Percentiles rank a stretch among this genome's conserved stretches.
These are phyloP conservation scores for Colletotrichum kahawae DNA, from an alignment of 2,329 filamentous ascomycete species.

Conservation along the genomic window DNA sequence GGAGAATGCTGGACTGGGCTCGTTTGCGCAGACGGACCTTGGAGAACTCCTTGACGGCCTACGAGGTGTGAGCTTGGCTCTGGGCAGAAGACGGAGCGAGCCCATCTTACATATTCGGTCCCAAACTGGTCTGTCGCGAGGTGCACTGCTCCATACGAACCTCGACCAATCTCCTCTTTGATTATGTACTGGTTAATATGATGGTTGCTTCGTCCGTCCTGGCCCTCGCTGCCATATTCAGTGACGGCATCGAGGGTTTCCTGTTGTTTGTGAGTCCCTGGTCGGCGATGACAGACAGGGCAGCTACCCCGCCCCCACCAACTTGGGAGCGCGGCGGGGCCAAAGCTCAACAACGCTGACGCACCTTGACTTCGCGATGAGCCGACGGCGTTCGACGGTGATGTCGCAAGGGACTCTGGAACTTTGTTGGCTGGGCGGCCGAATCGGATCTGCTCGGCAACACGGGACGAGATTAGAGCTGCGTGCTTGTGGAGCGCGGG, in stretches of 20 bases:
- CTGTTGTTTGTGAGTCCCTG: slow-evolving; percentile 44
- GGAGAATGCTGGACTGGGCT: slow-evolving; percentile 86
- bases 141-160: slow-evolving; percentile 94
- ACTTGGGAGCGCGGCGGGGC: slow-evolving; percentile 21
- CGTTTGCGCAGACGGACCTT: slow-evolving; percentile 89
- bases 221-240: slow-evolving; percentile 83
- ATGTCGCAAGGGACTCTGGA: slow-evolving; percentile 60
- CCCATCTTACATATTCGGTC: slow-evolving; percentile 80
- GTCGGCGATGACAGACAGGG: background rate
- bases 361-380: slow-evolving; percentile 63
- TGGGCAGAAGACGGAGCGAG: slow-evolving; percentile 18
- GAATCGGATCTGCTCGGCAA: slow-evolving; percentile 17
- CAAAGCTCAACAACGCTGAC: background rate
- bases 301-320: slow-evolving; percentile 15
- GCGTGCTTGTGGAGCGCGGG: slow-evolving; percentile 14
- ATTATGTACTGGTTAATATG: slow-evolving; percentile 96
- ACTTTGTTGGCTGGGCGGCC: slow-evolving; percentile 33
- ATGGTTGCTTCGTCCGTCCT: slow-evolving; percentile 81
- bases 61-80: slow-evolving; percentile 19
- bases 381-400: slow-evolving; percentile 62
- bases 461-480: slow-evolving; percentile 8
- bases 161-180: slow-evolving; percentile 93
- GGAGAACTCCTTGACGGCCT: slow-evolving; percentile 98
- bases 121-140: slow-evolving; percentile 89
- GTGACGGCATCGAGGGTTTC: slow-evolving; percentile 92